phyloP scores from a whole-genome alignment of 305 asterid species.

The Ajuga reptans region DNA sequence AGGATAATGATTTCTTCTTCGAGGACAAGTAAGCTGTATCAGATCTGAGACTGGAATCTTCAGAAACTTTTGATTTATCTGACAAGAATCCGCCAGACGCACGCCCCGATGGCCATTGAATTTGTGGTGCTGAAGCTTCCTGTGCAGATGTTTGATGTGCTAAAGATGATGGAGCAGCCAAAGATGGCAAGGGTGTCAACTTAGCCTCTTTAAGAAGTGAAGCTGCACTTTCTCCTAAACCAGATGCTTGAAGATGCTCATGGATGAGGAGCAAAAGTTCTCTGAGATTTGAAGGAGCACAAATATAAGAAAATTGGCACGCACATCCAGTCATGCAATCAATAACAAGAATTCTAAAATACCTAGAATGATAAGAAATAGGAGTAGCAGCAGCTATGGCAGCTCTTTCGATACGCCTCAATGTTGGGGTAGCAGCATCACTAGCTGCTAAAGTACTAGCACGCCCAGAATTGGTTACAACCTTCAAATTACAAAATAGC shows the following conservation, averaged over 20 bases:
- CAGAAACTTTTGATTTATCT: constrained; percentile 47
- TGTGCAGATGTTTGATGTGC: constrained; percentile 62
- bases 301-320: constrained; percentile 16
- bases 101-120: constrained; percentile 92
- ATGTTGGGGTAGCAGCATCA: constrained; percentile 93
- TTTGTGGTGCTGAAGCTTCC: constrained; percentile 57
- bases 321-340: neutral
- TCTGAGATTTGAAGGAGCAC: constrained; percentile 37
- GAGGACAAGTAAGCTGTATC: constrained; percentile 43
- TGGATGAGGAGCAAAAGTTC: constrained; percentile 88
- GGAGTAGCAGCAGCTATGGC: constrained; percentile 99
- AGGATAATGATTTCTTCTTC: constrained; percentile 45
- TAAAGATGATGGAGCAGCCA: constrained; percentile 80
- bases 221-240: constrained; percentile 63
- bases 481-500: constrained; percentile 38
- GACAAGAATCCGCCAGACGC: constrained; percentile 60
- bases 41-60: constrained; percentile 39
- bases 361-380: constrained; percentile 90
- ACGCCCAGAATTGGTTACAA: constrained; percentile 96
- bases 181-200: constrained; percentile 79
- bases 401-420: constrained; percentile 98
- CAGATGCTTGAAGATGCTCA: constrained; percentile 95
- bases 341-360: constrained; percentile 23
- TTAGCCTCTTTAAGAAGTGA: constrained; percentile 83
- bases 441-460: constrained; percentile 95